phyloP scores from a whole-genome alignment of 75 land plant species.

The Picea sitchensis region DNA sequence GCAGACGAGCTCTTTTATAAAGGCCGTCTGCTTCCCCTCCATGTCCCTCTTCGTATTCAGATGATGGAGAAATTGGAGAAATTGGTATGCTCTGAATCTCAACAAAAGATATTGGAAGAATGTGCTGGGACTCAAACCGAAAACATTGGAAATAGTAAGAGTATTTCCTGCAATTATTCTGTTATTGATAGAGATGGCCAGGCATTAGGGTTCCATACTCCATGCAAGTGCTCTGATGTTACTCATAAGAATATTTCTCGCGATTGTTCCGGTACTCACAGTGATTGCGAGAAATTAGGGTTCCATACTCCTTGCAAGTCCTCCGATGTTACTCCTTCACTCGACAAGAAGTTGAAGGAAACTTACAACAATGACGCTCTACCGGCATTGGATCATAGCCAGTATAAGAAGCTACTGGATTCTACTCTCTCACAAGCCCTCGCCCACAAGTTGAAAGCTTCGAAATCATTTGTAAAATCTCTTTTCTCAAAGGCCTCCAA shows the following conservation, averaged over 20 bases:
- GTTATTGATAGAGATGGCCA: not conserved
- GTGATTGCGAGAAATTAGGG: no score
- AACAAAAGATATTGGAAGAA: not conserved
- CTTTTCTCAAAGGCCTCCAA: no score
- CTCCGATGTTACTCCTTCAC: conserved; percentile 34
- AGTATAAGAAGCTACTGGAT: conserved; percentile 24
- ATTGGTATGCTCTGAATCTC: not conserved
- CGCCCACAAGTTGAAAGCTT: conserved; percentile 44
- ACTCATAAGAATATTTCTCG: no score
- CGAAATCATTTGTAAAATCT: conserved; percentile 14
- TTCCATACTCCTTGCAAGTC: conserved; percentile 16
- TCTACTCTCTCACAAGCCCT: conserved; percentile 1
- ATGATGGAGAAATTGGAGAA: conserved; percentile 22
- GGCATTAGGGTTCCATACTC: not conserved
- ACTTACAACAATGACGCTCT: not conserved
- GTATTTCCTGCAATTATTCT: not conserved
- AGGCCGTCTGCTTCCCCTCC: conserved; percentile 49
- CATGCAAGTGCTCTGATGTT: not conserved
- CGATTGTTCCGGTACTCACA: no score
- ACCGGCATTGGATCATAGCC: not conserved
- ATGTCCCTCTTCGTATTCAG: conserved; percentile 35
- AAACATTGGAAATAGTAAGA: not conserved
- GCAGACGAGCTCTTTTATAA: conserved; percentile 58
- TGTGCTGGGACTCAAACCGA: not conserved
- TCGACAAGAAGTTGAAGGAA: not conserved